phyloP scores from a whole-genome alignment of 495 filamentous ascomycete genomes.

The Lepidopterella palustris region DNA sequence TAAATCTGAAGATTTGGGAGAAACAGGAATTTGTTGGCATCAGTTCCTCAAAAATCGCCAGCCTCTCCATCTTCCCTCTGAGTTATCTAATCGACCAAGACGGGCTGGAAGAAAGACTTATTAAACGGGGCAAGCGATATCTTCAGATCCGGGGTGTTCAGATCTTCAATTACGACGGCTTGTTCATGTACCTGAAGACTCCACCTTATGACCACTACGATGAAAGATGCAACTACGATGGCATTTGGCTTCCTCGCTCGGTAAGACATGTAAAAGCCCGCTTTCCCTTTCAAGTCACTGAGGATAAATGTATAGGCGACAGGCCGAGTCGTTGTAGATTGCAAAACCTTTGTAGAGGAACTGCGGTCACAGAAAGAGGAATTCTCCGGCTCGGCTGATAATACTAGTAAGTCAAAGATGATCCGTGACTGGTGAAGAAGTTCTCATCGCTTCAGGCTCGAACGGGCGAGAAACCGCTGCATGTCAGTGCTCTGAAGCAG shows the following conservation, averaged over 20 bases:
- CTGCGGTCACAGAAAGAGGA: slow-evolving; percentile 6
- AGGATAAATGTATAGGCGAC: slow-evolving; percentile 11
- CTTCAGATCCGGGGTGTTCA: slow-evolving; percentile 1
- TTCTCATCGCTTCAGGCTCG: neutral
- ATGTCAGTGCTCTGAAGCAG: slow-evolving; percentile 3
- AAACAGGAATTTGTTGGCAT: slow-evolving; percentile 11
- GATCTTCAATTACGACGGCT: slow-evolving; percentile 29
- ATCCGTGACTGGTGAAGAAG: neutral
- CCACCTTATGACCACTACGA: slow-evolving; percentile 31
- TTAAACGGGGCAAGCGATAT: slow-evolving; percentile 19
- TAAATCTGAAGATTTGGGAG: slow-evolving; percentile 5
- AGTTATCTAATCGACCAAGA: slow-evolving; percentile 2
- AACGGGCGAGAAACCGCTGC: slow-evolving; percentile 1
- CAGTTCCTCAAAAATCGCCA: slow-evolving; percentile 2
- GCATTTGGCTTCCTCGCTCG: slow-evolving; percentile 29
- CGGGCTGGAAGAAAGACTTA: slow-evolving; percentile 13
- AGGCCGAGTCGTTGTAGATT: slow-evolving; percentile 36
- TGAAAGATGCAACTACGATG: slow-evolving; percentile 23
- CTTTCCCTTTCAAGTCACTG: neutral
- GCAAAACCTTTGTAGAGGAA: slow-evolving; percentile 38
- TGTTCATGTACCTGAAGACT: slow-evolving; percentile 23
- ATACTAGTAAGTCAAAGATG: neutral
- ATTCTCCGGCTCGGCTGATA: neutral
- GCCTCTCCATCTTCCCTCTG: slow-evolving; percentile 4
- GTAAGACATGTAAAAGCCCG: neutral